Conservation (phyloP, 768 basidiomycete genomes). For the Lactarius evosmus region DNA sequence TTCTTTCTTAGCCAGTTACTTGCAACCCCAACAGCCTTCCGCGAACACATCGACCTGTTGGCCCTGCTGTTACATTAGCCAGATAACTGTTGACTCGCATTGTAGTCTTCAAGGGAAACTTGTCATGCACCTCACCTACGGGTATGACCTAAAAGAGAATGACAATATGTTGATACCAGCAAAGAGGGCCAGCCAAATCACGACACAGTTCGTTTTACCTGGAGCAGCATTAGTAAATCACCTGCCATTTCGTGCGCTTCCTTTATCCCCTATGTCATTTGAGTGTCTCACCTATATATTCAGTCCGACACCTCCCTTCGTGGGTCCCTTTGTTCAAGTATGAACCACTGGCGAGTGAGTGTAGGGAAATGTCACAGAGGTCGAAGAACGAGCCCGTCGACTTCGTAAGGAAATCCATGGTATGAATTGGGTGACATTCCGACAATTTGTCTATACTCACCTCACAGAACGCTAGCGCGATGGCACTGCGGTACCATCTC, state of each 20-base stretch:
- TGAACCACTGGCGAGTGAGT: neutral
- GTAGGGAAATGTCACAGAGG: neutral
- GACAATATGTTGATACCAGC: neutral
- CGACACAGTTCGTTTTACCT: neutral
- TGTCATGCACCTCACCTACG: constrained; percentile 12
- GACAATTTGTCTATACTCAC: neutral
- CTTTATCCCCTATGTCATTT: too few species aligned
- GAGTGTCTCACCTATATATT: neutral
- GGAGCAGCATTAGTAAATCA: constrained; percentile 3
- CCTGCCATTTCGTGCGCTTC: constrained; percentile 15
- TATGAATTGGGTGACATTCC: neutral
- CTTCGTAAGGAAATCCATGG: constrained; percentile 5
- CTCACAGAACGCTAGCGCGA: neutral
- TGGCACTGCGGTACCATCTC: neutral
- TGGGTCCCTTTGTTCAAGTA: constrained; percentile 7
- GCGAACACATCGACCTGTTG: neutral
- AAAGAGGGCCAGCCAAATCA: neutral
- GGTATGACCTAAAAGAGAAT: constrained; percentile 1
- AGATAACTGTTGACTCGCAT: neutral
- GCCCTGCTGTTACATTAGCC: neutral
- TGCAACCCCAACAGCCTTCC: neutral
- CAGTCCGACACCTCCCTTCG: constrained; percentile 5
- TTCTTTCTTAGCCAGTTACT: neutral
- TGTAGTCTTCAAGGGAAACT: neutral
- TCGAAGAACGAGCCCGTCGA: neutral